Evolutionary conservation across 208 protist genomes (phyloP).

Genomic region (Vickermania spadyakhi): DNA sequence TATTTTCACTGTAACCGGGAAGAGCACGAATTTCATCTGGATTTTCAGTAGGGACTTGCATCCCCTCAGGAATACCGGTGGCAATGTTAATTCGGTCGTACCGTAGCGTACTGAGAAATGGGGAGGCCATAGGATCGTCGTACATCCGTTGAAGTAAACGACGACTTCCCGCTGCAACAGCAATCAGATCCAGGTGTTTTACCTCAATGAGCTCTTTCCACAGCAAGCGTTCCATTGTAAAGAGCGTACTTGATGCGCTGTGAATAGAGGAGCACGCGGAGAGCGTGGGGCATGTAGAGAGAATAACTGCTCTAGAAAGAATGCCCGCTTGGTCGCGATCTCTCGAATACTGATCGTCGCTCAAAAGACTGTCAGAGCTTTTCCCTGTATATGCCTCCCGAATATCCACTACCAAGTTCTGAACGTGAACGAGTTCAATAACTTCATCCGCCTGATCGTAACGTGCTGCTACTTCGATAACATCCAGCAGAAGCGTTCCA

Average conservation of each 20-base stretch:
- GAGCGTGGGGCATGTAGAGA: constrained; percentile 30
- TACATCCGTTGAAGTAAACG: constrained; percentile 28
- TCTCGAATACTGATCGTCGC: background rate
- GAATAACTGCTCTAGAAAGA: constrained; percentile 2
- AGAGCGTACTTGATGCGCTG: constrained; percentile 17
- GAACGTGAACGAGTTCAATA: constrained; percentile 28
- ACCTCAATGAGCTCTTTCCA: constrained; percentile 47
- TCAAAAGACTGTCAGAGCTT: background rate
- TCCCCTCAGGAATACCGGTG: constrained; percentile 58
- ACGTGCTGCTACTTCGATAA: constrained; percentile 60
- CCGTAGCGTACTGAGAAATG: constrained; percentile 31
- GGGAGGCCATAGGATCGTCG: constrained; percentile 9
- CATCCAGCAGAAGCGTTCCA: constrained; percentile 42
- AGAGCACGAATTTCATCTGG: background rate
- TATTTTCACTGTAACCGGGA: background rate
- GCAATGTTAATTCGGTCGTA: constrained; percentile 67
- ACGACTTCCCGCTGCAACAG: constrained; percentile 53
- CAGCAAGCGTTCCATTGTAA: constrained; percentile 27
- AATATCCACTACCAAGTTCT: background rate
- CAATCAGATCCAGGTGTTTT: constrained; percentile 45
- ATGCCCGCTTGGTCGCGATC: constrained; percentile 10
- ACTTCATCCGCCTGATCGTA: constrained; percentile 60
- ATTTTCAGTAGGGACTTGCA: constrained; percentile 6
- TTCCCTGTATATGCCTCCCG: background rate
- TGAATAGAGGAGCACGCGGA: constrained; percentile 9